phyloP scores from a whole-genome alignment of 176 grass and related monocot species.

The Ampelocalamus luodianensis region DNA sequence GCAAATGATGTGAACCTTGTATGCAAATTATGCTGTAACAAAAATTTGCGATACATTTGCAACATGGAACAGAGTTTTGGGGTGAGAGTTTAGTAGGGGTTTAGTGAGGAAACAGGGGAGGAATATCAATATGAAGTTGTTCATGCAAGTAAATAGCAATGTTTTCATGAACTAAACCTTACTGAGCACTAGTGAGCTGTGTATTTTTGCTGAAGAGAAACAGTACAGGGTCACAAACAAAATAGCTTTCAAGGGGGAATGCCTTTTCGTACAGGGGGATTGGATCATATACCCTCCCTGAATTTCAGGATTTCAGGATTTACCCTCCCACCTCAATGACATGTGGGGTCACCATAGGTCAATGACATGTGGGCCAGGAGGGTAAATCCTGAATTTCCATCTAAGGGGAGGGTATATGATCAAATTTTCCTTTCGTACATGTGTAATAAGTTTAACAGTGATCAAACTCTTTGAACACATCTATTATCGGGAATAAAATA shows the following conservation, averaged over 20 bases:
- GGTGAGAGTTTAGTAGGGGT: neutral
- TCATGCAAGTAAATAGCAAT: neutral
- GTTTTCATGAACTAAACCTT: neutral
- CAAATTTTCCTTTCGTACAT: neutral
- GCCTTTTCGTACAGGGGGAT: neutral
- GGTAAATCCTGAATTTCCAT: too few relatives aligned
- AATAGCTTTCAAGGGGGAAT: neutral
- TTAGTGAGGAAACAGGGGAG: conserved; percentile 12
- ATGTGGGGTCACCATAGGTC: too few relatives aligned
- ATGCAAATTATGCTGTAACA: neutral
- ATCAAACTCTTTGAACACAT: neutral
- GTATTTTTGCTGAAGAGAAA: neutral
- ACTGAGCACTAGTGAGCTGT: neutral
- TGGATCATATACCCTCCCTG: too few relatives aligned
- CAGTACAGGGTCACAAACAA: neutral
- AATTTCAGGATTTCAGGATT: too few relatives aligned
- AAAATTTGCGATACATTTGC: conserved; percentile 2
- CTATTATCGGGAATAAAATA: neutral
- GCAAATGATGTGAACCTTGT: neutral
- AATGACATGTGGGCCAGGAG: too few relatives aligned
- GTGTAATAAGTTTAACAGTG: neutral
- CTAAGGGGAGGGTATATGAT: too few relatives aligned
- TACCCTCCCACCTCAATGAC: too few relatives aligned
- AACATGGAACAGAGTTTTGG: neutral
- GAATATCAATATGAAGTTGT: neutral